A percentile compares a stretch with the other conserved stretches of the same genome.
Conservation (phyloP, 164 flowering plant species). For the Vitis rotundifolia region DNA sequence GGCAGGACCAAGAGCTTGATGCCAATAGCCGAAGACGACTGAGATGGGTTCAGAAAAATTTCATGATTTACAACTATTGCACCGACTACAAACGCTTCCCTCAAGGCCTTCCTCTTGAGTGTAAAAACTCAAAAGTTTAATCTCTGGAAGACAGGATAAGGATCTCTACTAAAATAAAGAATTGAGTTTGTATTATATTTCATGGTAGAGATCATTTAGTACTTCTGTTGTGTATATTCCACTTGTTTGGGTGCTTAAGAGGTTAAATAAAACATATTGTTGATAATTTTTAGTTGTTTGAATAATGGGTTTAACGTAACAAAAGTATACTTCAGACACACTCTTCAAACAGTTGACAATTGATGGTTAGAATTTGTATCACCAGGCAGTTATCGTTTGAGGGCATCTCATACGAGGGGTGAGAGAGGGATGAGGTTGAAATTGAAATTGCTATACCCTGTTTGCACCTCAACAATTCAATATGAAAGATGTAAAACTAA, state of each 20-base stretch:
- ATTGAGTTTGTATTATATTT: background rate
- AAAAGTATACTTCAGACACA: too few relatives aligned
- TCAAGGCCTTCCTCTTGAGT: constrained; percentile 29
- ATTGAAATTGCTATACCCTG: too few relatives aligned
- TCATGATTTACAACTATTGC: constrained; percentile 37
- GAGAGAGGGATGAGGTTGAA: too few relatives aligned
- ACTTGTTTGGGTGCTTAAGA: background rate
- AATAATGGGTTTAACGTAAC: too few relatives aligned
- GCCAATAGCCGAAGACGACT: constrained; percentile 20
- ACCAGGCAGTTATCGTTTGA: too few relatives aligned
- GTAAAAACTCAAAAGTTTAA: constrained; percentile 16
- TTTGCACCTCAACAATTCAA: too few relatives aligned
- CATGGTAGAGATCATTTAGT: background rate
- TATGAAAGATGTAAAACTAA: too few relatives aligned
- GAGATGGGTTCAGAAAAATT: constrained; percentile 40
- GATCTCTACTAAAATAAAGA: background rate
- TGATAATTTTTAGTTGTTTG: too few relatives aligned
- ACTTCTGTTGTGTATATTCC: background rate
- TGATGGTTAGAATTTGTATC: too few relatives aligned
- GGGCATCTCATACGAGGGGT: too few relatives aligned
- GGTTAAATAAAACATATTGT: too few relatives aligned
- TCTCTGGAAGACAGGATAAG: background rate
- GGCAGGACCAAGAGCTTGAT: constrained; percentile 24
- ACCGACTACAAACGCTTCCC: constrained; percentile 32
- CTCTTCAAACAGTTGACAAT: too few relatives aligned